Evolutionary conservation across 257 asterid genomes (phyloP).

Genomic region (Penstemon davidsonii): DNA sequence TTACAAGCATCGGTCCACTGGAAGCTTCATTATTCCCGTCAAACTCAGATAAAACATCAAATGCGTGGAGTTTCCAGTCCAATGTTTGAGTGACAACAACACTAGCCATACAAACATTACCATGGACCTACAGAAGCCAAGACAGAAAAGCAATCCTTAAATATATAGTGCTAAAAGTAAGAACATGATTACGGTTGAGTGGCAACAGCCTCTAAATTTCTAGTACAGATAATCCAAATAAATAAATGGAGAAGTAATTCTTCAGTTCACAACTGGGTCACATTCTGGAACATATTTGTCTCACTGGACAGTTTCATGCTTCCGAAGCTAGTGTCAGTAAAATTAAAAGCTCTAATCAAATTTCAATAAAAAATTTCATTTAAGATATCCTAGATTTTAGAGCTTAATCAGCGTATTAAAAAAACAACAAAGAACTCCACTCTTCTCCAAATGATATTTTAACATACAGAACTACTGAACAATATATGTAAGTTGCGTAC

Average conservation of each 20-base stretch:
- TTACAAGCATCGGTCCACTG: constrained; percentile 91
- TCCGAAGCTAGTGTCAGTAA: not conserved
- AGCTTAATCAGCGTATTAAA: constrained; percentile 1
- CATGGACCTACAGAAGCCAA: constrained; percentile 80
- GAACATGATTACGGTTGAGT: constrained; percentile 15
- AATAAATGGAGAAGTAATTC: not conserved
- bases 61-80: constrained; percentile 98
- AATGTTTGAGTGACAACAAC: constrained; percentile 95
- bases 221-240: constrained; percentile 16
- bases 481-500: constrained; percentile 46
- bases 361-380: not conserved
- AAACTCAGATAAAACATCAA: constrained; percentile 94
- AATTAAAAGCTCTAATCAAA: not conserved
- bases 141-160: constrained; percentile 17
- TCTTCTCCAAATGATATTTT: constrained; percentile 21
- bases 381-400: not conserved
- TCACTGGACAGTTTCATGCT: not conserved
- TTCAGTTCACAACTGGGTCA: constrained; percentile 9
- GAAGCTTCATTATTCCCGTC: constrained; percentile 88
- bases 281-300: not conserved
- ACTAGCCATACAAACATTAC: constrained; percentile 95
- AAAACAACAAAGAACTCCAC: constrained; percentile 6
- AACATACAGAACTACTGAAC: constrained; percentile 14
- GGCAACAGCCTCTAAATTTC: constrained; percentile 12
- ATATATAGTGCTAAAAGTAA: constrained; percentile 20